Conservation (phyloP, 345 rosid species). For the Arabis alpina region DNA sequence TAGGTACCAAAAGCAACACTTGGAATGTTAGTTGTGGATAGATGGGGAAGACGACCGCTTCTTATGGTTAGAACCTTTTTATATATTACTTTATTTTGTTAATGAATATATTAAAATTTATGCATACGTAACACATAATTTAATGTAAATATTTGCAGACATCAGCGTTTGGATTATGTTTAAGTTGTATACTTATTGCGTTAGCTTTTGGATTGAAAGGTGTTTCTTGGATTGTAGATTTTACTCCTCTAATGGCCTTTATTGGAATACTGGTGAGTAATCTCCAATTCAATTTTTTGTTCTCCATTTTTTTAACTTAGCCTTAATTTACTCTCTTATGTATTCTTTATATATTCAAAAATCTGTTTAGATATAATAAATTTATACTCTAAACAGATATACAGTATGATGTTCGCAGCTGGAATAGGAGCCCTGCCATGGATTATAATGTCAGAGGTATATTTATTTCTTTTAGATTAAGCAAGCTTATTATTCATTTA, state of each 20-base stretch:
- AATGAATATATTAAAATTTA: neutral
- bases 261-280: conserved; percentile 20
- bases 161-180: conserved; percentile 46
- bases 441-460: conserved; percentile 76
- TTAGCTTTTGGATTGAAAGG: conserved; percentile 46
- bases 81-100: neutral
- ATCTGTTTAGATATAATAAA: neutral
- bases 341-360: neutral
- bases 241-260: conserved; percentile 6
- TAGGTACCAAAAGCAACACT: conserved; percentile 41
- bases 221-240: conserved; percentile 36
- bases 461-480: neutral
- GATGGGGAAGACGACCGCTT: conserved; percentile 45
- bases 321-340: neutral
- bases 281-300: neutral
- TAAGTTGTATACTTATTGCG: conserved; percentile 47
- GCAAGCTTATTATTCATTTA: neutral
- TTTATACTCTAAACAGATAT: conserved; percentile 43
- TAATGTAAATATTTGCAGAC: conserved; percentile 39
- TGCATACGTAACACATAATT: neutral
- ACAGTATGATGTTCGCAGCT: conserved; percentile 51
- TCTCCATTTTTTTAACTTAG: neutral
- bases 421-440: conserved; percentile 76
- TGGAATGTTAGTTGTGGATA: conserved; percentile 32
- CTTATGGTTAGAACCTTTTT: conserved; percentile 29